phyloP scores from a whole-genome alignment of 768 basidiomycete species.

The Xanthoconium purpureum region DNA sequence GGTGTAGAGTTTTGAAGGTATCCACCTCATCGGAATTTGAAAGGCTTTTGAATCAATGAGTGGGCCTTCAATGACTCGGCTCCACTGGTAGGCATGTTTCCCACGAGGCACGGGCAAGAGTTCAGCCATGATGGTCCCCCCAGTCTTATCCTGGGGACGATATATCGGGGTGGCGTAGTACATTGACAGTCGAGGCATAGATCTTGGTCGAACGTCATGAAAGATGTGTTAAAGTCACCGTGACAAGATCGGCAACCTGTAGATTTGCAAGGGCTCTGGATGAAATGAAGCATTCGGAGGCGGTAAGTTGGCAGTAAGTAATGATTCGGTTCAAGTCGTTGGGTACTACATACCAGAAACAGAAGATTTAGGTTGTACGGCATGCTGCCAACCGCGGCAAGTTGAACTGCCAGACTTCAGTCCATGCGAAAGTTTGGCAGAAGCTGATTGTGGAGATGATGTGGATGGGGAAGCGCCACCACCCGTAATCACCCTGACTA shows the following conservation, averaged over 20 bases:
- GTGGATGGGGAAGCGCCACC: not conserved
- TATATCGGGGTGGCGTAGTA: no score
- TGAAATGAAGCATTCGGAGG: not conserved
- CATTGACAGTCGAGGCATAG: no score
- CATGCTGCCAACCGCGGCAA: not conserved
- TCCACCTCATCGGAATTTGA: not conserved
- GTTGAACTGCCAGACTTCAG: not conserved
- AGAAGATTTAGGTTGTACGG: not conserved
- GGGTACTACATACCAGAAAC: not conserved
- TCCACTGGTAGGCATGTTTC: constrained; percentile 6
- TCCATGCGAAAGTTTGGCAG: not conserved
- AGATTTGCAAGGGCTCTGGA: no score
- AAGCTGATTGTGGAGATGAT: constrained; percentile 6
- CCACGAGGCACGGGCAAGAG: constrained; percentile 8
- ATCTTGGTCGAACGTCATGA: no score
- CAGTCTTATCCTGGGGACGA: no score
- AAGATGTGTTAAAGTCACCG: no score
- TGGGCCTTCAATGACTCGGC: no score
- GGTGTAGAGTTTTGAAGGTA: constrained; percentile 6
- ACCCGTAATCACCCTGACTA: not conserved
- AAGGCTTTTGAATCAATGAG: no score
- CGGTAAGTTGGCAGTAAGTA: not conserved
- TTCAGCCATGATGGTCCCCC: no score
- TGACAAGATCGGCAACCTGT: no score
- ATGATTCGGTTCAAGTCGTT: not conserved